Conservation (phyloP, 345 rosid genomes). For the Brassica rapa region DNA sequence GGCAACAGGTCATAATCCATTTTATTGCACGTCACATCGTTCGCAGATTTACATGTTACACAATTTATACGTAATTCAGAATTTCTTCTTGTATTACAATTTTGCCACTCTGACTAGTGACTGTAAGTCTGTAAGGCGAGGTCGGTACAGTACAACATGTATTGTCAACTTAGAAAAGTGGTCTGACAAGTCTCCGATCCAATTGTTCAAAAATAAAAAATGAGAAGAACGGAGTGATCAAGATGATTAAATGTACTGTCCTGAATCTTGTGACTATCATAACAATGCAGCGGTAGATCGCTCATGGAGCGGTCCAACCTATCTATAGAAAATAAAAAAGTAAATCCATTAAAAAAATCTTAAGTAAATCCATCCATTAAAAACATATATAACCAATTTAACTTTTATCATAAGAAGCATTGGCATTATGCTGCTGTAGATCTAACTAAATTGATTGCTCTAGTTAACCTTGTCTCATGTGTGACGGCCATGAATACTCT, state of each 20-base stretch:
- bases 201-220: background rate
- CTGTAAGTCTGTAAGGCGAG: background rate
- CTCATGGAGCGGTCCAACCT: slow-evolving; percentile 11
- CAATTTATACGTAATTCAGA: background rate
- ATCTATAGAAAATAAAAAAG: too few species aligned
- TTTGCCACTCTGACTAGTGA: slow-evolving; percentile 3
- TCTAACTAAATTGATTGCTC: background rate
- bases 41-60: slow-evolving; percentile 6
- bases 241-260: background rate
- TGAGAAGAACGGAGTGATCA: background rate
- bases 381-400: background rate
- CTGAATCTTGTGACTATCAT: slow-evolving; percentile 18
- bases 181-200: slow-evolving; percentile 9
- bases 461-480: slow-evolving; percentile 16
- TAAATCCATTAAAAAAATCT: background rate
- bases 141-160: slow-evolving; percentile 18
- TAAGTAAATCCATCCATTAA: background rate
- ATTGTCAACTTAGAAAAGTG: slow-evolving; percentile 10
- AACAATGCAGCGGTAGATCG: slow-evolving; percentile 17
- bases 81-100: background rate
- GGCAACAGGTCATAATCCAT: slow-evolving; percentile 65
- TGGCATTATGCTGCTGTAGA: slow-evolving; percentile 3
- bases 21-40: background rate
- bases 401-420: background rate
- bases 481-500: background rate